A percentile compares a stretch with the other conserved stretches of the same genome.
Evolutionary conservation across 495 filamentous ascomycete species (phyloP).

Genomic region (Chaetomium fimeti): DNA sequence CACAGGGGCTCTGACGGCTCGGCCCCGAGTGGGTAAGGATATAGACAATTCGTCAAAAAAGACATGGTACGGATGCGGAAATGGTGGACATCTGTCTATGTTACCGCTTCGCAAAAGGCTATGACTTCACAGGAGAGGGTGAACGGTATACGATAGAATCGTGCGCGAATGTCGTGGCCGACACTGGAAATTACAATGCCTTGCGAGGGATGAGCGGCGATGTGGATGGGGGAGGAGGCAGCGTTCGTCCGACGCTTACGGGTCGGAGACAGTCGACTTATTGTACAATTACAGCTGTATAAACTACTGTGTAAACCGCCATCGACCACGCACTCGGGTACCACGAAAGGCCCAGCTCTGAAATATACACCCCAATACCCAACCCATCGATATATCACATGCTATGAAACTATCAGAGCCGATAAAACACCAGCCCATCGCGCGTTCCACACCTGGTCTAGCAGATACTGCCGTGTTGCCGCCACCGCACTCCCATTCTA

Average conservation of each 20-base stretch:
- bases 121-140: no score
- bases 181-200: no score
- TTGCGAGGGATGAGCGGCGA: background rate
- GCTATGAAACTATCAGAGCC: slow-evolving; percentile 10
- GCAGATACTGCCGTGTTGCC: background rate
- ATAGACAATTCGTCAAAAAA: no score
- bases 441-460: background rate
- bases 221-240: background rate
- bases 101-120: no score
- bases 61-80: no score
- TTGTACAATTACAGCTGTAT: background rate
- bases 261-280: background rate
- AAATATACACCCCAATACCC: background rate
- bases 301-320: background rate
- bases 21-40: background rate
- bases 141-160: no score
- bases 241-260: background rate
- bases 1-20: slow-evolving; percentile 10
- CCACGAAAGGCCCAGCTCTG: no score
- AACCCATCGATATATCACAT: slow-evolving; percentile 12
- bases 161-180: no score
- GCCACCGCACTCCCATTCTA: slow-evolving; percentile 11
- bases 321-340: background rate
- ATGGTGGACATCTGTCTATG: no score
- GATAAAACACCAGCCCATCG: slow-evolving; percentile 7